phyloP scores from a whole-genome alignment of 495 filamentous ascomycete species.

The Aeminium ludgeri region DNA sequence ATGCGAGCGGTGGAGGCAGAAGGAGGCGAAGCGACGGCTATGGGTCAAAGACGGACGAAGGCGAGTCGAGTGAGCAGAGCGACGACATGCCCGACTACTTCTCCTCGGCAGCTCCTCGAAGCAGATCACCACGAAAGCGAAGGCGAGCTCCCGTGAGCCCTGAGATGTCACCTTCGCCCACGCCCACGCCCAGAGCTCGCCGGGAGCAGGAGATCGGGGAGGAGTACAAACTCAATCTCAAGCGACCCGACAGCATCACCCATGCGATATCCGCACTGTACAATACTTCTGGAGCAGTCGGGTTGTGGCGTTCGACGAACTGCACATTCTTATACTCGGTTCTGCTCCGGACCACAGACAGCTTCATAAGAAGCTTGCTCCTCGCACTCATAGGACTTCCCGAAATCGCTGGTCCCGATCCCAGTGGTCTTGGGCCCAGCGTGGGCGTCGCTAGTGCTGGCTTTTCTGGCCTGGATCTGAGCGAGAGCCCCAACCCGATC shows the following conservation, averaged over 20 bases:
- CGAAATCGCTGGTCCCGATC: slow-evolving; percentile 28
- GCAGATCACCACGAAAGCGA: slow-evolving; percentile 15
- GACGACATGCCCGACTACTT: slow-evolving; percentile 70
- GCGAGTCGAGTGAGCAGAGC: slow-evolving; percentile 32
- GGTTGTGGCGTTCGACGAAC: slow-evolving; percentile 88
- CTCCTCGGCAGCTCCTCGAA: slow-evolving; percentile 47
- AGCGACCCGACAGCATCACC: slow-evolving; percentile 53
- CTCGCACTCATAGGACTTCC: slow-evolving; percentile 70
- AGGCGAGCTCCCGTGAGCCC: slow-evolving; percentile 7
- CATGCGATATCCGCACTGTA: slow-evolving; percentile 72
- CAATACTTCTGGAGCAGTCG: slow-evolving; percentile 76
- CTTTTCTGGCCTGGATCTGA: slow-evolving; percentile 34
- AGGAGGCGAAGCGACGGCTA: slow-evolving; percentile 17
- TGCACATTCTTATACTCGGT: slow-evolving; percentile 77
- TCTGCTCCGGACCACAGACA: slow-evolving; percentile 68
- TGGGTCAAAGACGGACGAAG: slow-evolving; percentile 1
- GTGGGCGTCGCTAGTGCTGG: slow-evolving; percentile 24
- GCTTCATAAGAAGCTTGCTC: slow-evolving; percentile 68
- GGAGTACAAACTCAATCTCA: slow-evolving; percentile 37
- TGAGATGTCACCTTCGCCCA: slow-evolving; percentile 23
- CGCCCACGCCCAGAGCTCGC: slow-evolving; percentile 24
- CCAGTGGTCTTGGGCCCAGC: slow-evolving; percentile 28
- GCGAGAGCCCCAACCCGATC: slow-evolving; percentile 57
- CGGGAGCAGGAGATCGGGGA: not conserved
- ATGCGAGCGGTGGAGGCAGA: slow-evolving; percentile 14